These are phyloP conservation scores for Apophysomyces trapeziformis DNA, from an alignment of 371 early-diverging fungal genomes.

Conservation along the genomic window DNA sequence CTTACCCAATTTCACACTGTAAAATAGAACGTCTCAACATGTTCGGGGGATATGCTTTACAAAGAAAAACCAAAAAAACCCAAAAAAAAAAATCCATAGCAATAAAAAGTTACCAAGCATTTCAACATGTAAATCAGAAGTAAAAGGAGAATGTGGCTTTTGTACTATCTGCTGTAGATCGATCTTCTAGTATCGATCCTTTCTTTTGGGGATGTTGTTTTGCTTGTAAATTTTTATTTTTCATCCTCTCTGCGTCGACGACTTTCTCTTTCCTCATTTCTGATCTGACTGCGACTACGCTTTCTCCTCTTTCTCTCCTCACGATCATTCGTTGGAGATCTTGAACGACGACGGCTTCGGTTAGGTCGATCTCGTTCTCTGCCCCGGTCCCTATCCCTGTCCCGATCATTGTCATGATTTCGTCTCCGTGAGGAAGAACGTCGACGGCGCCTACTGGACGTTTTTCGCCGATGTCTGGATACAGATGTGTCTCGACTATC, in stretches of 20 bases:
- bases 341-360: not conserved
- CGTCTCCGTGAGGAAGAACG: conserved; percentile 1
- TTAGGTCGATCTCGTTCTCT: not conserved
- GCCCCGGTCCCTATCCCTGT: no score
- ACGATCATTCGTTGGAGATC: not conserved
- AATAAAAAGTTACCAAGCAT: conserved; percentile 6
- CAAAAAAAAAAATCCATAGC: no score
- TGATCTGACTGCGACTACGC: not conserved
- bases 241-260: not conserved
- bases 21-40: conserved; percentile 52
- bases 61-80: not conserved
- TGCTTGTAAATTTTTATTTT: not conserved
- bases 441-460: not conserved
- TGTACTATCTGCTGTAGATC: not conserved
- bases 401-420: conserved; percentile 1
- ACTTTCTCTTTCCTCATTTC: not conserved
- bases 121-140: conserved; percentile 16
- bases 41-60: conserved; percentile 33
- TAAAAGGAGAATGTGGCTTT: not conserved
- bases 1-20: conserved; percentile 17
- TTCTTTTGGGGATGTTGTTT: not conserved
- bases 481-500: not conserved
- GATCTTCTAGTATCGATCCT: not conserved
- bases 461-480: not conserved
- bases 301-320: conserved; percentile 2